Conservation (phyloP, 495 filamentous ascomycete species). For the Trichocladium uniseriatum region DNA sequence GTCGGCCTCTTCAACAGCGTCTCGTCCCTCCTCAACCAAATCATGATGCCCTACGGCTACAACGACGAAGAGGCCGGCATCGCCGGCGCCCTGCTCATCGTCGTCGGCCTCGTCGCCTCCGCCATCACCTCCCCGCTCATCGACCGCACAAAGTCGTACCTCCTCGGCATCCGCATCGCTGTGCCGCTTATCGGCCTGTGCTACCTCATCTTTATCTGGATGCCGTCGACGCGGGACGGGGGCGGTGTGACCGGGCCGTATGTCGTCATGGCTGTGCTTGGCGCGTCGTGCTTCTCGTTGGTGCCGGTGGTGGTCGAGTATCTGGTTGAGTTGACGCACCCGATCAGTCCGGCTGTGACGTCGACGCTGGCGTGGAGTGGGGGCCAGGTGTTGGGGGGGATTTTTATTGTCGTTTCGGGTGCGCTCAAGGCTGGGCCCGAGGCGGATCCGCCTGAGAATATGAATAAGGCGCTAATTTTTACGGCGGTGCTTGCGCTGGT, state of each 20-base stretch:
- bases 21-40: constrained; percentile 82
- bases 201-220: constrained; percentile 75
- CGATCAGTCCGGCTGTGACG: constrained; percentile 79
- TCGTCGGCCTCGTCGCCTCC: constrained; percentile 69
- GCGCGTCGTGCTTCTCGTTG: constrained; percentile 69
- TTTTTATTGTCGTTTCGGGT: constrained; percentile 77
- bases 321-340: constrained; percentile 75
- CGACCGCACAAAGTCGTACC: constrained; percentile 73
- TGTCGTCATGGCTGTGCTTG: constrained; percentile 60
- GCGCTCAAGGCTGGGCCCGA: constrained; percentile 55
- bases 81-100: constrained; percentile 80
- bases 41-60: constrained; percentile 75
- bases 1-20: constrained; percentile 89
- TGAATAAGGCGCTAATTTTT: constrained; percentile 69
- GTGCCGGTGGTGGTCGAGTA: constrained; percentile 82
- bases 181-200: constrained; percentile 64
- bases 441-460: constrained; percentile 54
- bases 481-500: constrained; percentile 58
- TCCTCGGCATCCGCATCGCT: constrained; percentile 62
- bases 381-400: constrained; percentile 67
- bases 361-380: constrained; percentile 75
- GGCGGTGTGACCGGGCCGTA: constrained; percentile 56
- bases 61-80: constrained; percentile 76
- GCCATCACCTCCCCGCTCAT: constrained; percentile 72
- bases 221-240: constrained; percentile 52